Evolutionary conservation across 495 filamentous ascomycete genomes (phyloP).

Genomic region (Staphylotrichum longicolle): DNA sequence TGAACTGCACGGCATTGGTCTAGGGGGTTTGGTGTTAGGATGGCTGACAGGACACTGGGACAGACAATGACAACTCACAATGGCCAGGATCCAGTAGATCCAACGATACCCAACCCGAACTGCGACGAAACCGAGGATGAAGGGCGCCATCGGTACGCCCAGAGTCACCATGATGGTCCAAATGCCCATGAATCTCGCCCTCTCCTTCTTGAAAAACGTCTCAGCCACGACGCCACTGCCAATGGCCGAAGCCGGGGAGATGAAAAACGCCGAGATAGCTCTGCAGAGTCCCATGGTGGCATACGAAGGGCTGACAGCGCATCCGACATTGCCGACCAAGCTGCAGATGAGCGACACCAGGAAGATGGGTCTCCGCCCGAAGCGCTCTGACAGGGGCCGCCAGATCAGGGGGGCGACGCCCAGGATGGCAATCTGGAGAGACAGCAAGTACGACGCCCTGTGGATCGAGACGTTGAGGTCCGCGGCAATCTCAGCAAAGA

Average conservation of each 20-base stretch:
- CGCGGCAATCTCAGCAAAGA: constrained; percentile 7
- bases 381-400: constrained; percentile 1
- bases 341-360: constrained; percentile 12
- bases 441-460: constrained; percentile 1
- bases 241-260: constrained; percentile 9
- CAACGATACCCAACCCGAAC: constrained; percentile 12
- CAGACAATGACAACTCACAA: not conserved
- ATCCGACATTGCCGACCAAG: constrained; percentile 11
- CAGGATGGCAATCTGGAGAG: constrained; percentile 8
- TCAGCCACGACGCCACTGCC: constrained; percentile 10
- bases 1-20: constrained; percentile 14
- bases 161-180: constrained; percentile 15
- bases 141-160: constrained; percentile 11
- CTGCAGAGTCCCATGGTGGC: constrained; percentile 12
- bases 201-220: constrained; percentile 15
- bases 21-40: not conserved
- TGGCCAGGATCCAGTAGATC: constrained; percentile 13
- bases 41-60: not conserved
- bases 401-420: constrained; percentile 6
- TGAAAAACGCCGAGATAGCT: constrained; percentile 13
- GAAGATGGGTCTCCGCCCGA: constrained; percentile 5
- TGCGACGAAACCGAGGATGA: constrained; percentile 11
- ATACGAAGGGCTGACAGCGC: constrained; percentile 13
- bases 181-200: constrained; percentile 7
- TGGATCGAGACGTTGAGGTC: constrained; percentile 11